A percentile compares a stretch with the other conserved stretches of the same genome.
Evolutionary conservation across 345 rosid species (phyloP).

Genomic region (sweet orange (Citrus sinensis)): DVS_A1.0 CM039161.1:1493501-1494000

Average conservation of each 20-base stretch:
- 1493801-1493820: not conserved
- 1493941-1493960: conserved; percentile 73
- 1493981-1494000: conserved; percentile 68
- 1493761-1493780: not conserved
- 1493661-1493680: not conserved
- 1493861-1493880: conserved; percentile 23
- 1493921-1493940: conserved; percentile 43
- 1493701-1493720: not conserved
- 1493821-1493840: not conserved
- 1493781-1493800: not conserved
- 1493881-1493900: conserved; percentile 36
- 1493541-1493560: not conserved
- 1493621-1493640: not conserved
- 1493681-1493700: not conserved
- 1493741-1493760: no score
- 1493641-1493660: not conserved
- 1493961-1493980: conserved; percentile 55
- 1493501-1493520: not conserved
- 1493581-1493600: not conserved
- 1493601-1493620: not conserved
- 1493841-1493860: not conserved
- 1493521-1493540: not conserved
- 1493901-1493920: conserved; percentile 40
- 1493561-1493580: not conserved
- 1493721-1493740: not conserved